These are phyloP conservation scores for Diversispora epigaea DNA, from an alignment of 192 early-diverging fungal genomes.

Conservation along the genomic window DNA sequence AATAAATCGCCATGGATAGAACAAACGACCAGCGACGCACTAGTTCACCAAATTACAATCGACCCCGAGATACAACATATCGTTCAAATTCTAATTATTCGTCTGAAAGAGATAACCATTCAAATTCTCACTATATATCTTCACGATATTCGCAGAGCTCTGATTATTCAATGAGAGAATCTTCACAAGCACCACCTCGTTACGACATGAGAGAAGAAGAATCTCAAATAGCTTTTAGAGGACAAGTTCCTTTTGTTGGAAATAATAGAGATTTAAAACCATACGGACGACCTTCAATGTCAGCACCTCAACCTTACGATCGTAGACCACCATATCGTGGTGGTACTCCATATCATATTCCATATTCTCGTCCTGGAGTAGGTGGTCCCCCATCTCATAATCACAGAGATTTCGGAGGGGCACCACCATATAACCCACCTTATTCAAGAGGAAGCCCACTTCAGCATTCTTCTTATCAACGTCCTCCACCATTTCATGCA, in stretches of 20 bases:
- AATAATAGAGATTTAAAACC: slow-evolving; percentile 12
- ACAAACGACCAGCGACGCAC: slow-evolving; percentile 14
- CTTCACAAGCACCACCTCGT: neutral
- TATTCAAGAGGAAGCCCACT: slow-evolving; percentile 12
- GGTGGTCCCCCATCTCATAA: slow-evolving; percentile 4
- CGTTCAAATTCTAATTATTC: neutral
- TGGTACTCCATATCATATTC: neutral
- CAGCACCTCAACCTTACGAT: slow-evolving; percentile 1
- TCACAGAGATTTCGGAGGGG: slow-evolving; percentile 5
- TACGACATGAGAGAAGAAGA: slow-evolving; percentile 14
- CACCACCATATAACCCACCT: neutral
- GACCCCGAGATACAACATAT: slow-evolving; percentile 6
- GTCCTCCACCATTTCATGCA: neutral
- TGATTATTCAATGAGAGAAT: neutral
- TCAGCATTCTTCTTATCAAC: slow-evolving; percentile 12
- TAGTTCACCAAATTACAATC: slow-evolving; percentile 18
- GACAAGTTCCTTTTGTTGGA: slow-evolving; percentile 21
- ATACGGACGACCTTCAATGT: slow-evolving; percentile 4
- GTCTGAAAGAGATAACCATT: neutral
- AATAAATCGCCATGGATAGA: slow-evolving; percentile 10
- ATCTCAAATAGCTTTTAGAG: slow-evolving; percentile 8
- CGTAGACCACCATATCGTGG: slow-evolving; percentile 22
- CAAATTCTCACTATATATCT: slow-evolving; percentile 14
- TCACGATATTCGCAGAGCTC: neutral
- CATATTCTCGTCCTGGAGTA: neutral